Base-by-base conservation (phyloP, 148 eudicot genomes). In the Dianthus caryophyllus region DNA sequence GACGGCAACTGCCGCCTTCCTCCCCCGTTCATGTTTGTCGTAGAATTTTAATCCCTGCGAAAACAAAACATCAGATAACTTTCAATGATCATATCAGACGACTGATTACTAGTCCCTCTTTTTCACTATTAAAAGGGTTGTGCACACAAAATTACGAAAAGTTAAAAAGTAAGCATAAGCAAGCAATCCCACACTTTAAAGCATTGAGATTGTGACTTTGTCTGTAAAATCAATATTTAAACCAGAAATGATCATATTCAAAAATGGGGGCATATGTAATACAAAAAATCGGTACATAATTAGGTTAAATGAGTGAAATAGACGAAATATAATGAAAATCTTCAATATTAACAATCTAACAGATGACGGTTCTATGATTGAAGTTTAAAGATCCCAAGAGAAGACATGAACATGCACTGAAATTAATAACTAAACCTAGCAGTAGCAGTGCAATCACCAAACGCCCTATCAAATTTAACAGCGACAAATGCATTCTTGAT, bases 1-100 rank as follows among this genome's bases (percentile, higher is more conserved):
- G 75, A 62, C 11, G 96, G 96, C 70, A 89, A 73, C 65, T 78
- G 82, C 58, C 96, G 75, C 69, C 67, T 80, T 63, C 39, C 68
- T 63, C 73, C 82, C 21, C 73, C 76, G 52, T 61, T 49, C 79
- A 71, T 76, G 57, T 44, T 44, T 43, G 17, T 29, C 20, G n/a
- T 66, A 58, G 27, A 56, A 9, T 0, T 38, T 39, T 2, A 55
- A 29, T 14, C 41, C 31, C 22, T 20, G 26, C 1, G 44, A 65
- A 43, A 39, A 25, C 58, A 56, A 58, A 27, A 48, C 29, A 62
- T 44, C 22, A 60, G 54, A 47, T 11, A 41, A 64, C 25, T 46
- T 43, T 29, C 68, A 65, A 59, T 20, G 61, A 38, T 56, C 3
- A 20, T 27, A 75, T 24, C 46, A 29, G 20, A 43, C 46, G n/a